phyloP scores from a whole-genome alignment of 352 stramenopile genomes.

The Blastocystis sp. region DNA sequence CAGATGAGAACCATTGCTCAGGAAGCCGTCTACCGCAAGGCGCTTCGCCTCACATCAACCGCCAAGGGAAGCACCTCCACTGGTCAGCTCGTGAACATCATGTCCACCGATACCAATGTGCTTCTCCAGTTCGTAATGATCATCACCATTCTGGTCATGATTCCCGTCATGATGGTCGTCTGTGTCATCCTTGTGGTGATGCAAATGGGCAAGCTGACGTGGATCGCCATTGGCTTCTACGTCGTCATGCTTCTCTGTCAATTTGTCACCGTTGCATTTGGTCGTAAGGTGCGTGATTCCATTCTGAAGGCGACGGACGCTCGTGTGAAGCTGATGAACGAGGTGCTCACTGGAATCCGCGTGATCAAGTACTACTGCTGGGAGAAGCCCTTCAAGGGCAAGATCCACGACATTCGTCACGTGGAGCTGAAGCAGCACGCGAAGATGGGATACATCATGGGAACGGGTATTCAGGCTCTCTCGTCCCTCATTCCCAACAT shows the following conservation, averaged over 20 bases:
- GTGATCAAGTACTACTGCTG: slow-evolving; percentile 84
- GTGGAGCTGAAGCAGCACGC: slow-evolving; percentile 66
- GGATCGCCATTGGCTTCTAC: slow-evolving; percentile 22
- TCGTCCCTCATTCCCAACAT: slow-evolving; percentile 66
- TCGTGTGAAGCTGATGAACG: slow-evolving; percentile 65
- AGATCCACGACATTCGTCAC: slow-evolving; percentile 67
- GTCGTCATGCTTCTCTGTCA: slow-evolving; percentile 10
- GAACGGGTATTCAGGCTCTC: slow-evolving; percentile 67
- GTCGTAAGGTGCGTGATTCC: neutral
- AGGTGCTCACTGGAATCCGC: slow-evolving; percentile 72
- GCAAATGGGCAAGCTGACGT: slow-evolving; percentile 1
- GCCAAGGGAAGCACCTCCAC: slow-evolving; percentile 58
- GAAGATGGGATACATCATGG: slow-evolving; percentile 64
- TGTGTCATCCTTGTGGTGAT: neutral
- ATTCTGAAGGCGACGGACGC: slow-evolving; percentile 63
- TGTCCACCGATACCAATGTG: slow-evolving; percentile 51
- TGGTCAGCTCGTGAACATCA: slow-evolving; percentile 59
- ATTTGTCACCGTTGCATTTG: neutral
- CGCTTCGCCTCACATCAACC: slow-evolving; percentile 60
- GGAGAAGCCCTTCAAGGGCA: slow-evolving; percentile 75
- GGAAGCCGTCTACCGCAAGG: slow-evolving; percentile 65
- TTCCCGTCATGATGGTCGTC: slow-evolving; percentile 23
- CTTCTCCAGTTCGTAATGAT: slow-evolving; percentile 2
- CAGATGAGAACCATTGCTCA: slow-evolving; percentile 14
- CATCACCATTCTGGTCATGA: slow-evolving; percentile 28